These are phyloP conservation scores for Debaryomyces subglobosus DNA, from an alignment of 1,139 yeast genomes.

Conservation along the genomic window DNA sequence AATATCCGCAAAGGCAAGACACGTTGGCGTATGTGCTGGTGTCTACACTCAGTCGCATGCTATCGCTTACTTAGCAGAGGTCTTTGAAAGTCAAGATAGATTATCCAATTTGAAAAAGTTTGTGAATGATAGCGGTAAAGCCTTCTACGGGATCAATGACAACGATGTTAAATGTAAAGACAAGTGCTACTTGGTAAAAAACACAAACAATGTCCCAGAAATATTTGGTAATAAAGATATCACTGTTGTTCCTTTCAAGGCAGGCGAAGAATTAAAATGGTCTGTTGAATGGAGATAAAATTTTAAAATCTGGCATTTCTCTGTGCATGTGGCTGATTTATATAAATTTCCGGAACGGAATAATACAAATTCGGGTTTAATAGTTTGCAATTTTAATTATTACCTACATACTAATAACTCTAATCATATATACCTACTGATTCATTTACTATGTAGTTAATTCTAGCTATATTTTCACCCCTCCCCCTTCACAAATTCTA, in stretches of 20 bases:
- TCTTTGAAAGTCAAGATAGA: conserved; percentile 69
- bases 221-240: conserved; percentile 49
- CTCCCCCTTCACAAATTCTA: background rate
- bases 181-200: conserved; percentile 53
- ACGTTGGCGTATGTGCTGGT: conserved; percentile 92
- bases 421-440: background rate
- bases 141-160: conserved; percentile 62
- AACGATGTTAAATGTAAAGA: conserved; percentile 48
- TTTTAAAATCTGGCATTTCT: no score
- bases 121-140: conserved; percentile 72
- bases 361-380: background rate
- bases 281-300: conserved; percentile 67
- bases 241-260: conserved; percentile 84
- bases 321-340: background rate
- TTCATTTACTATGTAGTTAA: background rate
- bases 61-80: conserved; percentile 81
- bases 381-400: background rate
- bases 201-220: conserved; percentile 61
- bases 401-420: background rate
- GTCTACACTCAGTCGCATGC: conserved; percentile 90
- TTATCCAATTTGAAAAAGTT: conserved; percentile 70
- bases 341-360: background rate
- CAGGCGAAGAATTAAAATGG: conserved; percentile 79
- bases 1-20: conserved; percentile 70
- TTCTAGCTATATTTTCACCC: background rate